A percentile compares a stretch with the other conserved stretches of the same genome.
Evolutionary conservation across 768 basidiomycete genomes (phyloP).

Genomic region (Russula lepida): DNA sequence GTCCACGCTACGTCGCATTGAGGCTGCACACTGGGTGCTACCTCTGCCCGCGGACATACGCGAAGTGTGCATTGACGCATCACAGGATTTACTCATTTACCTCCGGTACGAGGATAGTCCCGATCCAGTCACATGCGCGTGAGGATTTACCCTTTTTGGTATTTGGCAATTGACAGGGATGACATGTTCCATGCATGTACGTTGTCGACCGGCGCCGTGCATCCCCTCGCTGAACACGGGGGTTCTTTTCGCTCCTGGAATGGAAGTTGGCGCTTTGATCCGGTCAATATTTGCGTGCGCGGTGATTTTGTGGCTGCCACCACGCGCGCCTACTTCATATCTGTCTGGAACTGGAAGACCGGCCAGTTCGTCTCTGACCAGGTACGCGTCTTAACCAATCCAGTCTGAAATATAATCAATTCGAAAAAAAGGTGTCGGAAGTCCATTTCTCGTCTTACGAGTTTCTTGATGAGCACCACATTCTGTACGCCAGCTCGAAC

Average conservation of each 20-base stretch:
- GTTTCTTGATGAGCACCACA: constrained; percentile 15
- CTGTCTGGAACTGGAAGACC: constrained; percentile 17
- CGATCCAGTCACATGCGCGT: too few species aligned
- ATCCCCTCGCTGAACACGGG: not conserved
- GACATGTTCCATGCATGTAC: not conserved
- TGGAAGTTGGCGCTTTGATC: not conserved
- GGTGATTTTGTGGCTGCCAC: constrained; percentile 7
- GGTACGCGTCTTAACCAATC: not conserved
- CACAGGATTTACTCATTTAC: constrained; percentile 13
- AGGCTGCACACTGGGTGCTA: constrained; percentile 5
- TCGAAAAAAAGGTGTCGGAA: not conserved
- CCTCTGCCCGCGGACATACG: not conserved
- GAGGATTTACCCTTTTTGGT: not conserved
- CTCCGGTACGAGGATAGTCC: too few species aligned
- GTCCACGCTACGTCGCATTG: not conserved
- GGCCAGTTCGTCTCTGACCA: not conserved
- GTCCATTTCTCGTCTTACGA: constrained; percentile 6
- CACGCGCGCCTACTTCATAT: constrained; percentile 1
- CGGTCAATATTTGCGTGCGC: not conserved
- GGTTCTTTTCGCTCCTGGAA: not conserved
- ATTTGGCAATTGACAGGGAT: constrained; percentile 5
- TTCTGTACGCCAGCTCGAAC: not conserved
- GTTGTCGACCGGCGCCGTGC: not conserved
- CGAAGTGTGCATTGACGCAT: constrained; percentile 3
- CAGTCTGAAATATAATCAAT: not conserved